These are phyloP conservation scores for Rhododendron molle DNA, from an alignment of 148 eudicot genomes.

Conservation along the genomic window DNA sequence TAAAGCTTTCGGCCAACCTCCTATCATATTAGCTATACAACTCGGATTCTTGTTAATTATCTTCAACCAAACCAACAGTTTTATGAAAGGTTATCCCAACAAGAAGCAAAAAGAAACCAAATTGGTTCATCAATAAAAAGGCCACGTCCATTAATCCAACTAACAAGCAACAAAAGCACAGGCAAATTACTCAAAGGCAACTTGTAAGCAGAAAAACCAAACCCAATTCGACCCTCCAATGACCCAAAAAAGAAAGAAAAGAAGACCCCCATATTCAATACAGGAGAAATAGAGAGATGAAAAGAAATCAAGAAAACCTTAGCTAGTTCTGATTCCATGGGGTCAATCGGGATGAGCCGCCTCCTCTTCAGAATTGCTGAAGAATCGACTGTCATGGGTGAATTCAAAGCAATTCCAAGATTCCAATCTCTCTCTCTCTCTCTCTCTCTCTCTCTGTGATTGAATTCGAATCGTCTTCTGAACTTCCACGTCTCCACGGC, in stretches of 20 bases:
- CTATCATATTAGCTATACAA: background rate
- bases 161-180: background rate
- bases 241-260: background rate
- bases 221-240: background rate
- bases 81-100: background rate
- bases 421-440: slow-evolving; percentile 1
- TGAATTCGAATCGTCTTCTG: background rate
- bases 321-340: slow-evolving; percentile 37
- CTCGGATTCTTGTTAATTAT: background rate
- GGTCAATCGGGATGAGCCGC: slow-evolving; percentile 21
- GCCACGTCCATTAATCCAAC: background rate
- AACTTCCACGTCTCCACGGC: background rate
- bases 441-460: background rate
- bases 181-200: background rate
- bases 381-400: slow-evolving; percentile 30
- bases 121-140: background rate
- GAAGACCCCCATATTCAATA: background rate
- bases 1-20: background rate
- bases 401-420: background rate
- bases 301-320: slow-evolving; percentile 19
- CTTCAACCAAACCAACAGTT: background rate
- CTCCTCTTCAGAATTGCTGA: slow-evolving; percentile 28
- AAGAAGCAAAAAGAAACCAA: background rate
- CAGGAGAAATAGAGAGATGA: background rate
- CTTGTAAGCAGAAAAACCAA: background rate